Base-by-base conservation (phyloP, 371 early-diverging fungal species). In the Nematocida ironsii region DNA sequence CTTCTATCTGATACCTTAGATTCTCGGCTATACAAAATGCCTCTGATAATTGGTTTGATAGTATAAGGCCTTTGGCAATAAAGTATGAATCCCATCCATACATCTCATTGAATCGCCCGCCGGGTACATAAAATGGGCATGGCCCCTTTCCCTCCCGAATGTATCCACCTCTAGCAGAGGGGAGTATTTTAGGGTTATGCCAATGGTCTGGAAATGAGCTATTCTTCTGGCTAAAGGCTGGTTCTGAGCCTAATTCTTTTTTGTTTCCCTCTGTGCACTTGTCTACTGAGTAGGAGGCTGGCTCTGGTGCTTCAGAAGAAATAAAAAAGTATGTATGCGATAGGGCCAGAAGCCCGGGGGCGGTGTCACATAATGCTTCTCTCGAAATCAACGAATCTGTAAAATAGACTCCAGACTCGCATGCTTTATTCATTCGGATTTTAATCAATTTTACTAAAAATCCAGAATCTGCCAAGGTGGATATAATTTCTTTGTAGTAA, bases 61-160 rank as follows among this genome's bases (percentile, higher is more conserved):
- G 68, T 18, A 92, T 76, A 48, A 95, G 84, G 0, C 95, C 95
- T 72, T 92, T 89, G 23, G 93, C 82, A 13, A 91, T 90, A 88
- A 92, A 95, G 82, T 89, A 93, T 18, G 91, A 89, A 83, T 94
- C 95, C 94, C 93, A 94, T 84, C 94, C 93, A 85, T 94, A 93
- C 55, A 91, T 89, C 89, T 95, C 94, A 64, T 91, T 86, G 82
- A 95, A 95, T 66, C 94, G 85, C 1, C 94, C 94, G 3, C 95
- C 95, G 11, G 95, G 94, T 6, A 94, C 90, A 5, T 93, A 90
- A 86, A 93, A 78, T 23, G 80, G 69, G 42, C 80, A 78, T 13
- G 80, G 80, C 0, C 80, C 80, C 11, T 44, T 18, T 23, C 27
- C 60, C 69, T 39, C 1, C 18, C 13, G 18, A 25, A 78, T 62